Evolutionary conservation across 495 filamentous ascomycete genomes (phyloP).

Genomic region (Neurospora sp.): DNA sequence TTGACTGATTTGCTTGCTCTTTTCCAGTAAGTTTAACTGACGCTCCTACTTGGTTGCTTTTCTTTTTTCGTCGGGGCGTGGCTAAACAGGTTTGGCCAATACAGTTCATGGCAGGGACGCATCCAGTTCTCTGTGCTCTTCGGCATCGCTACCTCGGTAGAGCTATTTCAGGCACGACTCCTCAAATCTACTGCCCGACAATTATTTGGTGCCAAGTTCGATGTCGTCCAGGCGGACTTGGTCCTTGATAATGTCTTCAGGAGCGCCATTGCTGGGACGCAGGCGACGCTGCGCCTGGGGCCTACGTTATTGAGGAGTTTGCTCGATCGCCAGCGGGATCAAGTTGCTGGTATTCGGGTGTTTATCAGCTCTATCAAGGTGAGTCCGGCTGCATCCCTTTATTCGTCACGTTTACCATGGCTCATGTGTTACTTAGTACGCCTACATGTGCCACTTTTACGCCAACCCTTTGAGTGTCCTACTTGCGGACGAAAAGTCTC

Average conservation of each 20-base stretch:
- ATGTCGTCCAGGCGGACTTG: slow-evolving; percentile 65
- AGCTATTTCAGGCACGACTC: slow-evolving; percentile 77
- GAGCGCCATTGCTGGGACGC: slow-evolving; percentile 45
- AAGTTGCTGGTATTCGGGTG: slow-evolving; percentile 74
- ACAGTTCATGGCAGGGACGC: slow-evolving; percentile 76
- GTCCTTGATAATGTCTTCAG: slow-evolving; percentile 74
- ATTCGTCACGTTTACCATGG: not conserved
- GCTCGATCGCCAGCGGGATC: slow-evolving; percentile 70
- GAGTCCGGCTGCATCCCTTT: slow-evolving; percentile 4
- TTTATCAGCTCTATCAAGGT: slow-evolving; percentile 78
- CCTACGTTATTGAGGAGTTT: slow-evolving; percentile 50
- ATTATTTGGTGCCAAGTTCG: slow-evolving; percentile 70
- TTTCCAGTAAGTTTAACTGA: slow-evolving; percentile 49
- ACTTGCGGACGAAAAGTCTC: slow-evolving; percentile 27
- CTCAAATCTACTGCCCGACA: slow-evolving; percentile 60
- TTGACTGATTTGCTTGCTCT: slow-evolving; percentile 69
- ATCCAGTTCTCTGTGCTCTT: slow-evolving; percentile 83
- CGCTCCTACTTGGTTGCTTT: not conserved
- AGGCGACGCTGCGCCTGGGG: slow-evolving; percentile 57
- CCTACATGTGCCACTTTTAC: slow-evolving; percentile 94
- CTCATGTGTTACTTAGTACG: slow-evolving; percentile 47
- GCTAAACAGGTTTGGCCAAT: slow-evolving; percentile 4
- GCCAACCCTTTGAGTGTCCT: slow-evolving; percentile 77
- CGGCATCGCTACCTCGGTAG: slow-evolving; percentile 82
- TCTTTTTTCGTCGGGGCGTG: not conserved